These are phyloP conservation scores for Eudorina sp. DNA, from an alignment of 139 green algal species.

Conservation along the genomic window DNA sequence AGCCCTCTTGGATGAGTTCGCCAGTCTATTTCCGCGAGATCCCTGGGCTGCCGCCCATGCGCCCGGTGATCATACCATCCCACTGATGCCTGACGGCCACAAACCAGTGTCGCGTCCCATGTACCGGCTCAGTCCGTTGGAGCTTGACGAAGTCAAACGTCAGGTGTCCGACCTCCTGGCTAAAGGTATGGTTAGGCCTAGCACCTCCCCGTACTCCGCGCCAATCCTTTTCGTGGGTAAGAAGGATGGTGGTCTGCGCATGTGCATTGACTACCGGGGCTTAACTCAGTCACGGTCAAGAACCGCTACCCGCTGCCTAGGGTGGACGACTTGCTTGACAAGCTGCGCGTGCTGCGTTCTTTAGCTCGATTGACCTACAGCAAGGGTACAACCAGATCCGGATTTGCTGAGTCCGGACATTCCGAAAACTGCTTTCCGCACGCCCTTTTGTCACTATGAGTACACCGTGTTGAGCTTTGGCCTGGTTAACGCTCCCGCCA, in stretches of 20 bases:
- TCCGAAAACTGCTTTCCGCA: constrained; percentile 50
- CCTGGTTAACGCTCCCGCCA: constrained; percentile 31
- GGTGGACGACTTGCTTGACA: background rate
- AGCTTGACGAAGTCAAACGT: too few relatives aligned
- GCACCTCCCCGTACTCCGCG: background rate
- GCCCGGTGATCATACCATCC: too few relatives aligned
- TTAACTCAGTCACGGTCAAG: constrained; percentile 50
- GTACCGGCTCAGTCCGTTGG: too few relatives aligned
- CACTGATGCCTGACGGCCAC: too few relatives aligned
- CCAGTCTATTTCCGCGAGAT: too few relatives aligned
- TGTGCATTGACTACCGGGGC: constrained; percentile 49
- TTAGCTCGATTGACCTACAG: background rate
- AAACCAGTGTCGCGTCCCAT: too few relatives aligned
- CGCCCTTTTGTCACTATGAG: constrained; percentile 58
- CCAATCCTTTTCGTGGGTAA: constrained; percentile 16
- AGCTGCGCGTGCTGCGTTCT: too few relatives aligned
- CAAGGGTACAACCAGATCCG: constrained; percentile 42
- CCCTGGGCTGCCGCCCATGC: too few relatives aligned
- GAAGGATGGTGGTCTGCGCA: constrained; percentile 50
- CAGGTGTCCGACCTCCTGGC: too few relatives aligned
- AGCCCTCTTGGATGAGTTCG: too few relatives aligned
- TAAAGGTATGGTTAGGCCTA: constrained; percentile 38
- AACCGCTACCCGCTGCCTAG: constrained; percentile 49
- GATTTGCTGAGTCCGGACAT: constrained; percentile 38
- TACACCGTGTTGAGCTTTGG: constrained; percentile 57